phyloP scores from a whole-genome alignment of 495 filamentous ascomycete genomes.

The Trichoderma asperelloides region DNA sequence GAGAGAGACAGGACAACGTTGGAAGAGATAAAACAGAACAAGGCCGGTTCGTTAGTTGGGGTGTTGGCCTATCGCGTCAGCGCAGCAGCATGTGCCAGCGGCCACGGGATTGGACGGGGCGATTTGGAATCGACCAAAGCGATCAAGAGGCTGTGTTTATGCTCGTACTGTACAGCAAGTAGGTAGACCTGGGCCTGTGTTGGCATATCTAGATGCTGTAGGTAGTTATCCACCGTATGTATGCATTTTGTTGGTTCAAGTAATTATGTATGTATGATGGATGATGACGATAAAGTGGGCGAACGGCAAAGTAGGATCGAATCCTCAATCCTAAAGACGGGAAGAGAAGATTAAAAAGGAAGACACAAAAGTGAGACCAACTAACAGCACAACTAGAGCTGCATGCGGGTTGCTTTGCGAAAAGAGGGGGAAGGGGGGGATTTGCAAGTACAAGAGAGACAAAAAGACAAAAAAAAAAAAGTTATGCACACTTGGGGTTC shows the following conservation, averaged over 20 bases:
- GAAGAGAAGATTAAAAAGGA: not conserved
- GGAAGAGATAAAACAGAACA: too few relatives aligned
- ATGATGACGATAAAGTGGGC: not conserved
- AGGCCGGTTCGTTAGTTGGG: not conserved
- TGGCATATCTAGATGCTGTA: too few relatives aligned
- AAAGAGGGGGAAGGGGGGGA: not conserved
- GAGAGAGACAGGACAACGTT: not conserved
- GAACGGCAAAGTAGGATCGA: not conserved
- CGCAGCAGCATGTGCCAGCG: not conserved
- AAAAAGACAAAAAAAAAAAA: too few relatives aligned
- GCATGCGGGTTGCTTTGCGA: not conserved
- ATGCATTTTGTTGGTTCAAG: not conserved
- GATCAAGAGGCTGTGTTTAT: not conserved
- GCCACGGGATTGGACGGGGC: constrained; percentile 3
- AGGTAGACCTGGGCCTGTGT: too few relatives aligned
- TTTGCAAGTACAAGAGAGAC: not conserved
- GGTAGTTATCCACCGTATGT: not conserved
- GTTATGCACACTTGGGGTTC: too few relatives aligned
- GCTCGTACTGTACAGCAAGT: not conserved
- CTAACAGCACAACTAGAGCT: not conserved
- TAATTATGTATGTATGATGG: not conserved
- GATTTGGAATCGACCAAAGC: not conserved
- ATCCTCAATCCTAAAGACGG: not conserved
- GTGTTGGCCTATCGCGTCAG: constrained; percentile 1
- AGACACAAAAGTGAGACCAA: not conserved